Conservation (phyloP, 257 asterid genomes). For the Pogostemon cablin region DNA sequence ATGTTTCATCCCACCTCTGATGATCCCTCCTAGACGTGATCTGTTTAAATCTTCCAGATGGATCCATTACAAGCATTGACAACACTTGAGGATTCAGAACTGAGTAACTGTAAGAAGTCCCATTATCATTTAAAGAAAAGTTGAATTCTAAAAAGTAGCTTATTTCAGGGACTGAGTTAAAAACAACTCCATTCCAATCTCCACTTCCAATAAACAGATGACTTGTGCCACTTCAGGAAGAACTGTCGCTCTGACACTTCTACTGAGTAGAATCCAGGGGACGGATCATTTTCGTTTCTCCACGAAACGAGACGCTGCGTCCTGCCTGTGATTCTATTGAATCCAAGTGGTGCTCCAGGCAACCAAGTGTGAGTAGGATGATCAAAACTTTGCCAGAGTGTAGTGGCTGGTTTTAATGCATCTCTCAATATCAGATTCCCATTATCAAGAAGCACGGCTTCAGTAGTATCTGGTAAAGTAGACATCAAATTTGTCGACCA, state of each 20-base stretch:
- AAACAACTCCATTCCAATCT: conserved; percentile 32
- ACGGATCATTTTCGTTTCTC: conserved; percentile 42
- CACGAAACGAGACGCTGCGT: conserved; percentile 40
- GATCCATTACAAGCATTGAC: conserved; percentile 35
- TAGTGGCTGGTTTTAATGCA: conserved; percentile 2
- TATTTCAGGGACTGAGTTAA: conserved; percentile 36
- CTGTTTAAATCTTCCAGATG: conserved; percentile 38
- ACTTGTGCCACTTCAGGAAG: conserved; percentile 39
- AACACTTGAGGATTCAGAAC: neutral
- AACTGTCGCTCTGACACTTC: conserved; percentile 18
- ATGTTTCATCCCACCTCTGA: conserved; percentile 15
- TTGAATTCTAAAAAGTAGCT: conserved; percentile 25
- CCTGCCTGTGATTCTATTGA: conserved; percentile 26
- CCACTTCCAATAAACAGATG: conserved; percentile 41
- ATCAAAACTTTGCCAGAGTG: conserved; percentile 48
- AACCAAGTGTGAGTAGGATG: conserved; percentile 50
- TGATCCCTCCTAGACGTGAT: neutral
- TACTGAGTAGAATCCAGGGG: conserved; percentile 42
- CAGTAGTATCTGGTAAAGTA: conserved; percentile 19
- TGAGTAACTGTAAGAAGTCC: conserved; percentile 32
- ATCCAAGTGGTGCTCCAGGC: conserved; percentile 39
- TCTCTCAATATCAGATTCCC: conserved; percentile 46
- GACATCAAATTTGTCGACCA: conserved; percentile 41
- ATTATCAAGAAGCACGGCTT: conserved; percentile 45
- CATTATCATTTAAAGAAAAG: conserved; percentile 17